These are phyloP conservation scores for Penicillium sp. DNA, from an alignment of 2,329 filamentous ascomycete species.

Conservation along the genomic window DNA sequence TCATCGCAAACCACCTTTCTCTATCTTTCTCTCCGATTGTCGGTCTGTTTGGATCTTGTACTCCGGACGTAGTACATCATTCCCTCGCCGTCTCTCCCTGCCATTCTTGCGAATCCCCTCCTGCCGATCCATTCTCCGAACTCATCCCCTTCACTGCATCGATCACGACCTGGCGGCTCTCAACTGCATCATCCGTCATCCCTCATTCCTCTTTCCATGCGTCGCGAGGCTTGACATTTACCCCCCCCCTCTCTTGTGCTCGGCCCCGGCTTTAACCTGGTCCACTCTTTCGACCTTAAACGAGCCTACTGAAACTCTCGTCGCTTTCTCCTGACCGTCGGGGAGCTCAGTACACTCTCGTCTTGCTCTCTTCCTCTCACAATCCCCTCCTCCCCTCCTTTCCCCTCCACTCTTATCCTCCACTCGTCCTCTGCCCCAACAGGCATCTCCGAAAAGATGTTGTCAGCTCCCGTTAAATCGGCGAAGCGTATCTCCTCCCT, in stretches of 20 bases:
- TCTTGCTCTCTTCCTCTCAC: constrained; percentile 12
- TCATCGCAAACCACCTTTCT: neutral
- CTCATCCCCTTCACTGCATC: constrained; percentile 13
- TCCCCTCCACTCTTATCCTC: constrained; percentile 1
- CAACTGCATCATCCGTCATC: neutral
- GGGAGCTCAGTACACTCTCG: constrained; percentile 24
- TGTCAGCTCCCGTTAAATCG: constrained; percentile 48
- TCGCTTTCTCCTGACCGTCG: constrained; percentile 18
- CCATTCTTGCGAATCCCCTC: constrained; percentile 41
- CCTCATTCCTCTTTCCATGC: constrained; percentile 24
- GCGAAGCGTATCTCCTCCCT: constrained; percentile 52
- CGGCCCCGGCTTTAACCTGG: constrained; percentile 19
- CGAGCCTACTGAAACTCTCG: neutral
- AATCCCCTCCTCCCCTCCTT: constrained; percentile 6
- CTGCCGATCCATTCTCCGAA: constrained; percentile 44
- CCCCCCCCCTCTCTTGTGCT: constrained; percentile 8
- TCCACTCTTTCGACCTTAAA: neutral
- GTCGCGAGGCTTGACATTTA: constrained; percentile 16
- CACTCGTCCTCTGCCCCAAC: neutral
- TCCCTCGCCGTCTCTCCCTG: constrained; percentile 12
- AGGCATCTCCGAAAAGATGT: constrained; percentile 33
- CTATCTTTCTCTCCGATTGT: constrained; percentile 12
- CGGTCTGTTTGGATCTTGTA: neutral
- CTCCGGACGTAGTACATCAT: neutral
- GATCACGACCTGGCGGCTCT: neutral